Conservation (phyloP, 1,284 basidiomycete genomes). For the Pascua sp. region DNA sequence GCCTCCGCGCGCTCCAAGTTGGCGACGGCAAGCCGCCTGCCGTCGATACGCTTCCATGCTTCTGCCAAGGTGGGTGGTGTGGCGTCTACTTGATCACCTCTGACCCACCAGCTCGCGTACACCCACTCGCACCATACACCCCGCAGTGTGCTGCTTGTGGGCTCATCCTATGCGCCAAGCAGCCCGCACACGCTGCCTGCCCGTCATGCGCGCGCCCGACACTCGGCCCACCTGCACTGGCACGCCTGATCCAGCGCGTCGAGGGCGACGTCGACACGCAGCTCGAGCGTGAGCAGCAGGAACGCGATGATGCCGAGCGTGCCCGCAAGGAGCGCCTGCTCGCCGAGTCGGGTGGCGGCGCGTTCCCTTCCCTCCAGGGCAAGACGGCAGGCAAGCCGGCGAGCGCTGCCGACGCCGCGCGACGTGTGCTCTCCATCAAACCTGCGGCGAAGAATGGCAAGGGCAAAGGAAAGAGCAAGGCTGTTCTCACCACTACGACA, state of each 20-base stretch:
- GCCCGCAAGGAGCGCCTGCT: slow-evolving; percentile 27
- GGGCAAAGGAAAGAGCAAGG: slow-evolving; percentile 27
- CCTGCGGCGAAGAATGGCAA: slow-evolving; percentile 5
- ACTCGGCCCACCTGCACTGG: slow-evolving; percentile 34
- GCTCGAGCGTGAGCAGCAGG: slow-evolving; percentile 32
- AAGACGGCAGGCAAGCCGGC: not conserved
- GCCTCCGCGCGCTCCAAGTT: slow-evolving; percentile 30
- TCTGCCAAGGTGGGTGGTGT: slow-evolving; percentile 52
- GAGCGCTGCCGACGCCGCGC: slow-evolving; percentile 5
- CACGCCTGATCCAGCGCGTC: slow-evolving; percentile 37
- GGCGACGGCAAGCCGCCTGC: slow-evolving; percentile 28
- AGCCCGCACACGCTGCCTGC: slow-evolving; percentile 45
- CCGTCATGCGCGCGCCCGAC: slow-evolving; percentile 43
- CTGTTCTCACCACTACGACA: slow-evolving; percentile 27
- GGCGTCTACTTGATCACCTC: slow-evolving; percentile 5
- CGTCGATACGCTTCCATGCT: slow-evolving; percentile 35
- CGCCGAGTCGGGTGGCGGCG: slow-evolving; percentile 41
- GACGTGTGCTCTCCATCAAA: slow-evolving; percentile 22
- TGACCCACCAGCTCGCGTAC: slow-evolving; percentile 40
- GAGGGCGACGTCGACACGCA: slow-evolving; percentile 39
- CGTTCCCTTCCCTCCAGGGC: slow-evolving; percentile 40
- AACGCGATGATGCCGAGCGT: slow-evolving; percentile 31
- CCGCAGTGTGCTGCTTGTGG: slow-evolving; percentile 48
- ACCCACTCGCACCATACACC: slow-evolving; percentile 45
- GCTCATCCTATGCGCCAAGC: slow-evolving; percentile 45